Conservation (phyloP, 257 asterid species). For the Ophiorrhiza pumila region DNA sequence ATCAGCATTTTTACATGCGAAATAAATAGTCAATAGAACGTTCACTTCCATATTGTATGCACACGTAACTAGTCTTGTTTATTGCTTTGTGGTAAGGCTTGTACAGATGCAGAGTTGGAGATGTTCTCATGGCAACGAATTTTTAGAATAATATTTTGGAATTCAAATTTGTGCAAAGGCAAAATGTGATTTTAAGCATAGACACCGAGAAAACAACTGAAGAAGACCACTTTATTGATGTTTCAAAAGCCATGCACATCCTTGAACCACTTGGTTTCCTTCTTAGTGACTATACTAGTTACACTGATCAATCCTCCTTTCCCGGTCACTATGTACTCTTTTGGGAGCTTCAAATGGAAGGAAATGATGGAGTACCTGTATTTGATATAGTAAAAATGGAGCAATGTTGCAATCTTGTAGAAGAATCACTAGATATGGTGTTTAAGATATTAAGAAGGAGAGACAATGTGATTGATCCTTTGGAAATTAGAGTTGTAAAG, state of each 20-base stretch:
- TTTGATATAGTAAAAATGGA: no score
- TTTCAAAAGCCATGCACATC: not conserved
- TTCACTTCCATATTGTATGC: not conserved
- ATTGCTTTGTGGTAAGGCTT: no score
- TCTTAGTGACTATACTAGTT: slow-evolving; percentile 1
- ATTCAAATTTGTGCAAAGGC: no score
- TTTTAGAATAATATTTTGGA: not conserved
- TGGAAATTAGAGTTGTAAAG: slow-evolving; percentile 9
- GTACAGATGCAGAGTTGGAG: slow-evolving; percentile 14
- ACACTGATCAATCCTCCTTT: slow-evolving; percentile 8
- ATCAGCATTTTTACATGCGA: no score
- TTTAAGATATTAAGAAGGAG: not conserved
- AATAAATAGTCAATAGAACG: no score
- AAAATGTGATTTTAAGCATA: no score
- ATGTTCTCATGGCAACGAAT: not conserved
- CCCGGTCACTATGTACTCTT: no score
- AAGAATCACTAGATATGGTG: not conserved
- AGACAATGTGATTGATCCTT: not conserved
- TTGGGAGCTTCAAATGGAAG: no score
- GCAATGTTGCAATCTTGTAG: slow-evolving; percentile 1
- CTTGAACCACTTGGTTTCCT: slow-evolving; percentile 3
- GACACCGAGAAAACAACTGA: no score
- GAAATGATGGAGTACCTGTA: no score
- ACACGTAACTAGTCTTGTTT: no score
- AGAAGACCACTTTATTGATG: not conserved